Conservation (phyloP, 2,329 filamentous ascomycete genomes). For the Penicillium sclerotiorum region DNA sequence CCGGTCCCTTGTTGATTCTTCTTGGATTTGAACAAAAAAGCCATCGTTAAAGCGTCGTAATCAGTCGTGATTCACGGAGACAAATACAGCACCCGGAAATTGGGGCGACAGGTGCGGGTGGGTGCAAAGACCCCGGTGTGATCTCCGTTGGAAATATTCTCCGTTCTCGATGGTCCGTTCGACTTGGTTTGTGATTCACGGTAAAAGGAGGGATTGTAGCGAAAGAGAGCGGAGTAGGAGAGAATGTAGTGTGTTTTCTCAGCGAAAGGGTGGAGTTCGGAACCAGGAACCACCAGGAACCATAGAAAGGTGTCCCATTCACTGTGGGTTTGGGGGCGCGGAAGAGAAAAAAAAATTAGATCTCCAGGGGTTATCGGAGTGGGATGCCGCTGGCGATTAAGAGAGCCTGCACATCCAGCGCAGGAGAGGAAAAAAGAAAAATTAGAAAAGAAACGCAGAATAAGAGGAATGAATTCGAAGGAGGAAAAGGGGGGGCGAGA, state of each 20-base stretch:
- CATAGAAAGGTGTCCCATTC: constrained; percentile 22
- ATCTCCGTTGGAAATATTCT: constrained; percentile 8
- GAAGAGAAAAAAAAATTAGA: constrained; percentile 13
- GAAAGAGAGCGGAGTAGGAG: no score
- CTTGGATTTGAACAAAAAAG: constrained; percentile 82
- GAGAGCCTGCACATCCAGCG: constrained; percentile 9
- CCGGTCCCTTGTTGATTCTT: constrained; percentile 64
- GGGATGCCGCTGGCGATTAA: constrained; percentile 9
- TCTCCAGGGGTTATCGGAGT: constrained; percentile 12
- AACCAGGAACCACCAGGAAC: constrained; percentile 28
- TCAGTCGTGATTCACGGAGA: constrained; percentile 38
- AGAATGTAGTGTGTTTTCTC: constrained; percentile 22
- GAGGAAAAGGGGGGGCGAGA: constrained; percentile 18
- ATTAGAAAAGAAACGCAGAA: constrained; percentile 15
- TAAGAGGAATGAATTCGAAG: constrained; percentile 2
- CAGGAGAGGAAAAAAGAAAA: constrained; percentile 8
- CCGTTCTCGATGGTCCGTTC: no score
- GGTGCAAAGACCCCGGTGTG: no score
- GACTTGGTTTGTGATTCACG: no score
- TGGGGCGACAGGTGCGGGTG: constrained; percentile 9
- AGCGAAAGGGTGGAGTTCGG: constrained; percentile 24
- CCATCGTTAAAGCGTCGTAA: constrained; percentile 59
- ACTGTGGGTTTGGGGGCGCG: constrained; percentile 13
- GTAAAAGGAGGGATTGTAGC: constrained; percentile 6
- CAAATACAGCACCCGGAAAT: constrained; percentile 12